Evolutionary conservation across 2,329 filamentous ascomycete genomes (phyloP), one percentile per base, ranked within the genome.

Genomic region (Whalleya microplaca): DNA sequence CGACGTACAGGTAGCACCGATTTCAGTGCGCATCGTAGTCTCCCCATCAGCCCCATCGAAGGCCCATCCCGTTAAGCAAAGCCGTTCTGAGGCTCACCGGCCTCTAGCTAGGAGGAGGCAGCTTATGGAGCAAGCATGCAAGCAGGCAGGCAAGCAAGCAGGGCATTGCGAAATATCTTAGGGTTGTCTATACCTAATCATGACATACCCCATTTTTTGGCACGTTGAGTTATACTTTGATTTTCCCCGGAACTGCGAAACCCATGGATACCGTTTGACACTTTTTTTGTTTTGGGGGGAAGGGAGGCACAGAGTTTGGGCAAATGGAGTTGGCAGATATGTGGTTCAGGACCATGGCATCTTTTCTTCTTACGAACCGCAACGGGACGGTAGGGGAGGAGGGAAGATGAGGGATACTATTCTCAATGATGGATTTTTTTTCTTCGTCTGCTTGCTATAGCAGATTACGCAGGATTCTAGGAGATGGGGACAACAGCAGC

Each of bases 1-100:
- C 82, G 90, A 69, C 88, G 91, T 72, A 96, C 92, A 14, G 91
- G 87, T 44, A 96, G 92, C 73, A 85, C 89, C 18, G 94, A 97
- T 71, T 76, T 97, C 55, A 79, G 80, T 63, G 77, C 75, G 46
- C 70, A 79, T 46, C 76, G 82, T 58, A 87, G 85, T 72, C 75
- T 78, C 49, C 84, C 85, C 2, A 74, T 80, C 32, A 88, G 85
- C 66, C 85, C 85, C 1, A 75, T 84, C 29, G 82, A 85, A 45
- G 73, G 70, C 7, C 65, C 71, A n/a, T 71, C 67, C 20, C 64
- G 63, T 54, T 72, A 62, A 63, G 20, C 40, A 21, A 37, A 45
- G 32, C 23, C 42, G 16, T n/a, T 48, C 29, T 42, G 46, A 16
- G 20, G 27, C 41, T 37, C 23, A 12, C 10, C 41, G 9, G 19